Evolutionary conservation across 2,329 filamentous ascomycete genomes (phyloP), one percentile per base, ranked within the genome.

Genomic region (Aspergillus terreus): DNA sequence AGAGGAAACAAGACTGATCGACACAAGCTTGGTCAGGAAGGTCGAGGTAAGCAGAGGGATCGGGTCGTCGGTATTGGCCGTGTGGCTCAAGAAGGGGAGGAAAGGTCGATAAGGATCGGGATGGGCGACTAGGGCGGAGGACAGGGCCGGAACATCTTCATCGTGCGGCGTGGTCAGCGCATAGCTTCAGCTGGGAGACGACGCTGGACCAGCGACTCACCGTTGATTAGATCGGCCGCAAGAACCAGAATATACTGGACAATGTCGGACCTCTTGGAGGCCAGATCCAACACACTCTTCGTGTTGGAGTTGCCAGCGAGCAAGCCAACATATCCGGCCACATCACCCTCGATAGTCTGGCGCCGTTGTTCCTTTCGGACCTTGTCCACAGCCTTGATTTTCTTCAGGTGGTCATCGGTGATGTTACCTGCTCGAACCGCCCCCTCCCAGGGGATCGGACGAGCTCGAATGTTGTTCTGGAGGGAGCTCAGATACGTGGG

Each of bases 381-480:
- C 76, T 96, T 97, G 73, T 97, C 94, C 63, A 97, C 90, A 55
- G 92, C 90, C 73, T 92, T 92, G 76, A 99, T 96, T 81, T 92
- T 92, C 78, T 88, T 89, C 63, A 96, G 83, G 74, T 99, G 92
- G 62, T 88, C 86, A 62, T 97, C 92, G 52, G 89, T 95, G 74
- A 99, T 88, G 67, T 90, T 94, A 72, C 92, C 90, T 63, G 90
- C 90, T 72, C 94, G 85, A 61, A 95, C 90, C 65, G 92, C 92
- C 65, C 92, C 92, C 74, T 97, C 92, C 94, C 94, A 99, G 52
- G 92, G 92, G 75, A 99, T 96, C 59, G 92, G 92, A 62, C 94
- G 85, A 68, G 90, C 88, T 69, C 94, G 90, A 71, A 97, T 96
- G 80, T 97, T 97, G 83, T 90, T 95, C 78, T 96, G 92, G 62